Evolutionary conservation across 352 stramenopile species (phyloP).

Genomic region (Pythium sukuiense): DNA sequence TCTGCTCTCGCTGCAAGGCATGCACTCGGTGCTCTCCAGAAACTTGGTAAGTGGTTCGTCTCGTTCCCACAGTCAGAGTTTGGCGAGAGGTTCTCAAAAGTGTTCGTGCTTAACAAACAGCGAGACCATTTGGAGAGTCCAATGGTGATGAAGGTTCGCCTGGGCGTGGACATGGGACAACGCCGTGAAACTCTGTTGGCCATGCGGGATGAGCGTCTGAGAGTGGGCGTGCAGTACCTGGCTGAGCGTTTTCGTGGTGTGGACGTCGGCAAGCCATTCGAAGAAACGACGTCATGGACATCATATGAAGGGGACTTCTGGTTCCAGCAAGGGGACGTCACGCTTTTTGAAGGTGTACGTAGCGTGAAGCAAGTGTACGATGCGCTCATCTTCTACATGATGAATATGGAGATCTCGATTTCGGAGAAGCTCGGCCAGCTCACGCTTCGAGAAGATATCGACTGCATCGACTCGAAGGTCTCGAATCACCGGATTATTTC

Average conservation of each 20-base stretch:
- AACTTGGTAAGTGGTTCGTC: slow-evolving; percentile 15
- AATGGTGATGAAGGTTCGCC: slow-evolving; percentile 8
- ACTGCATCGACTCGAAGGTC: slow-evolving; percentile 32
- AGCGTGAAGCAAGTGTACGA: slow-evolving; percentile 62
- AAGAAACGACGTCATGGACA: slow-evolving; percentile 2
- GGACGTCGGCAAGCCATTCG: background rate
- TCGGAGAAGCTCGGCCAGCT: slow-evolving; percentile 48
- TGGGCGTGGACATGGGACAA: slow-evolving; percentile 2
- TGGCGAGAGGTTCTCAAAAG: too few relatives aligned
- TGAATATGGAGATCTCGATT: slow-evolving; percentile 66
- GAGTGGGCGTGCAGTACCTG: slow-evolving; percentile 5
- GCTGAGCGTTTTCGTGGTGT: slow-evolving; percentile 2
- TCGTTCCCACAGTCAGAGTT: too few relatives aligned
- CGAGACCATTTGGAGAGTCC: background rate
- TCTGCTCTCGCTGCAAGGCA: background rate
- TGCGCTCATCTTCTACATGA: slow-evolving; percentile 39
- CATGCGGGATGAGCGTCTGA: slow-evolving; percentile 7
- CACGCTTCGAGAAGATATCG: slow-evolving; percentile 53
- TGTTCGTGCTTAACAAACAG: background rate
- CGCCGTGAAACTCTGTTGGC: slow-evolving; percentile 5
- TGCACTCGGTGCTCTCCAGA: slow-evolving; percentile 7
- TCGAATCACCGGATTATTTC: slow-evolving; percentile 48
- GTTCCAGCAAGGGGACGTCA: slow-evolving; percentile 30
- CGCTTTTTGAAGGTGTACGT: slow-evolving; percentile 40
- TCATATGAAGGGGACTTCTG: slow-evolving; percentile 9